Base-by-base conservation (phyloP, 1,284 basidiomycete genomes). In the Pascua guehoae region DNA sequence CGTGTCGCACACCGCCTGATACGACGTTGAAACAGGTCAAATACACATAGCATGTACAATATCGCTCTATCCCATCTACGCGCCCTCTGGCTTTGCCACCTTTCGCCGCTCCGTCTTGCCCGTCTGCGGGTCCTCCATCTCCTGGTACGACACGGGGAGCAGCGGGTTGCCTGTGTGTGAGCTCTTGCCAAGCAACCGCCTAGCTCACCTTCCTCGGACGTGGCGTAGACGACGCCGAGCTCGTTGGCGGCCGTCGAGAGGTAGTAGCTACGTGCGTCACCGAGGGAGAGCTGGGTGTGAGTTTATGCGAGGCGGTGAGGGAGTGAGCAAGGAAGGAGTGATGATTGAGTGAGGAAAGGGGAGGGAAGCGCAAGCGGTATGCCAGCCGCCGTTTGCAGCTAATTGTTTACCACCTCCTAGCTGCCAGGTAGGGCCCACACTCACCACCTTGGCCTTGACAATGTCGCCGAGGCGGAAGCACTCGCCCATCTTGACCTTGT, bases 381-480 rank as follows among this genome's bases (percentile, higher is more conserved):
- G 18, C 15, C 7, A 9, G 41, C 41, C 41, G 7, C 7, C 24
- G 7, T 32, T 7, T 3, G 24, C 24, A 32, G 24, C 24, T 32
- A 8, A 32, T n/a, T n/a, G n/a, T n/a, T n/a, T n/a, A 32, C 24
- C 24, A 7, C 24, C 24, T 32, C 7, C 24, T 3, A 32, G 24
- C 24, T 32, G 24, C 24, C 24, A 32, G 1, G 7, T 24, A 18
- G 12, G 18, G 10, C 15, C 9, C 4, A 12, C 14, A 83, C 89
- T 76, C 73, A 96, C 93, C 66, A 98, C 93, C 43, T 88, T 79
- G 7, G 93, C 94, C 64, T 89, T 86, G 36, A 99, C 89, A 53
- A 98, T 89, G 77, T 99, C 95, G 5, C 96, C 94, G 0, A 94
- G 89, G 43, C 96, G 84, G 78, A 98, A 98, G 71, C 92, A 97